Conservation (phyloP, 352 stramenopile genomes). For the Globisporangium sylvaticum region DNA sequence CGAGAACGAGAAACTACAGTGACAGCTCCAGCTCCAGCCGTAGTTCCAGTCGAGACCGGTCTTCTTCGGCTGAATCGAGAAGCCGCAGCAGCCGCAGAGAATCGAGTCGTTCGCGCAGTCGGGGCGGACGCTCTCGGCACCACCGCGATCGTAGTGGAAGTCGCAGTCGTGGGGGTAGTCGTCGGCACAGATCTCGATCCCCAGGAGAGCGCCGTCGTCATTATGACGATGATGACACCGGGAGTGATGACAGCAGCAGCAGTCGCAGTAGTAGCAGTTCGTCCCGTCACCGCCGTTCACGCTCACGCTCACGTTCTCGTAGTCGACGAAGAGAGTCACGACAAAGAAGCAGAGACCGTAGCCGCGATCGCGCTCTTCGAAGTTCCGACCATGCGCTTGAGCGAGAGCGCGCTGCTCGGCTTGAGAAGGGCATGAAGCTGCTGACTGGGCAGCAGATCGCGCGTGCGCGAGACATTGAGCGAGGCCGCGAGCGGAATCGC, state of each 20-base stretch:
- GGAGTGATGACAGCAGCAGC: constrained; percentile 7
- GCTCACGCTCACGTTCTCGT: constrained; percentile 10
- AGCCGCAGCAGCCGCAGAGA: constrained; percentile 24
- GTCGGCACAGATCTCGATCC: constrained; percentile 13
- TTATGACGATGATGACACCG: constrained; percentile 10
- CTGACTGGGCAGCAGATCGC: constrained; percentile 75
- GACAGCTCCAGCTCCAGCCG: constrained; percentile 27
- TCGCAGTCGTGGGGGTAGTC: constrained; percentile 21
- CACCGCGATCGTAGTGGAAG: constrained; percentile 21
- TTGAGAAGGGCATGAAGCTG: constrained; percentile 14
- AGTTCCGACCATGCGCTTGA: not conserved
- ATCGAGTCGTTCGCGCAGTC: not conserved
- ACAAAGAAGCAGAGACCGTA: not conserved
- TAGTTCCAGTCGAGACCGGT: constrained; percentile 25
- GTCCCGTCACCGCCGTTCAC: not conserved
- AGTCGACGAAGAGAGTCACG: not conserved
- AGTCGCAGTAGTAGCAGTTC: constrained; percentile 9
- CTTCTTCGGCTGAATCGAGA: not conserved
- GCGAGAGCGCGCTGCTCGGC: not conserved
- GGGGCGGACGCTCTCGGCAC: not conserved
- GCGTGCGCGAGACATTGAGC: constrained; percentile 57
- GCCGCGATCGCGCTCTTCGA: not conserved
- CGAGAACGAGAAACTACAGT: constrained; percentile 12
- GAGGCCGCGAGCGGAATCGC: constrained; percentile 48
- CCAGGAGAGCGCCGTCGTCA: constrained; percentile 12